Evolutionary conservation across 2,329 filamentous ascomycete genomes (phyloP).

Genomic region (Calonectria henricotiae): DNA sequence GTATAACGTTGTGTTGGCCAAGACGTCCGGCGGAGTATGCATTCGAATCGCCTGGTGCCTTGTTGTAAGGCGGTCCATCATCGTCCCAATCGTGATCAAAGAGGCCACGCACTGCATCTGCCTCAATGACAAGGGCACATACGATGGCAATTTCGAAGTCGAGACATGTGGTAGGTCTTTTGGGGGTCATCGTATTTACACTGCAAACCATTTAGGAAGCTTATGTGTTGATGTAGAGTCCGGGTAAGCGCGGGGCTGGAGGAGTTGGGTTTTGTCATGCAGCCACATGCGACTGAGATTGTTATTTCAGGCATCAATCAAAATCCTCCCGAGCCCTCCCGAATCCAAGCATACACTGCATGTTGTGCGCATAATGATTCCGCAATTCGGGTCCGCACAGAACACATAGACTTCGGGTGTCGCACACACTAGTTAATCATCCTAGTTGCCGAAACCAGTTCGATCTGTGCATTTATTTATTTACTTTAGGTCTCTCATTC

Average conservation of each 20-base stretch:
- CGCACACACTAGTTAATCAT: no score
- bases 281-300: background rate
- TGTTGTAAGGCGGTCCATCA: constrained; percentile 41
- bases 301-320: background rate
- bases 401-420: background rate
- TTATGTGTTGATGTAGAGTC: background rate
- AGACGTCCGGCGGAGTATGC: constrained; percentile 3
- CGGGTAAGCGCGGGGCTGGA: background rate
- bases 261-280: background rate
- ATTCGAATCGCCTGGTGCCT: constrained; percentile 48
- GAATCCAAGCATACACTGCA: background rate
- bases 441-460: no score
- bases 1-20: constrained; percentile 1
- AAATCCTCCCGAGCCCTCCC: background rate
- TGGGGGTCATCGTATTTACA: background rate
- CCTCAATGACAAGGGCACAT: constrained; percentile 45
- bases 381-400: background rate
- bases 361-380: background rate
- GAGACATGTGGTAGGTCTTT: background rate
- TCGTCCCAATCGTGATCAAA: constrained; percentile 45
- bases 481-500: background rate
- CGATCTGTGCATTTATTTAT: background rate
- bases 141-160: constrained; percentile 45
- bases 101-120: constrained; percentile 42
- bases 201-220: background rate